Base-by-base conservation (phyloP, 2,329 filamentous ascomycete species). In the Talaromyces sp. region DNA sequence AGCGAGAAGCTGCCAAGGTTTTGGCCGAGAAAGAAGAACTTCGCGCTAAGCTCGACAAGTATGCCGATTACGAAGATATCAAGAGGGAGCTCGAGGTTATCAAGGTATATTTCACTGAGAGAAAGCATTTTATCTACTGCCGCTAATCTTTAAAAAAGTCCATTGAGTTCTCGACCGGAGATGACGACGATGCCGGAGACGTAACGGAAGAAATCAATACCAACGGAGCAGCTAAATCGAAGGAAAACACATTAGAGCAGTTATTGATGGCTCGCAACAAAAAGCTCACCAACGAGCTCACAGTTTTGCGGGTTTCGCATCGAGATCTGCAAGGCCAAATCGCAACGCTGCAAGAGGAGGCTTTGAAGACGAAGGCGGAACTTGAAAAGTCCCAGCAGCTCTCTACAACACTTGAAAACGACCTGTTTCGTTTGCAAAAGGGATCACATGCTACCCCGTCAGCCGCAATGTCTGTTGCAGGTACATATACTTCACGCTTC, bases 61-160 rank as follows among this genome's bases (percentile, higher is more conserved):
- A 91, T 86, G 86, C 86, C 66, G 94, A 99, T 73, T 99, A 99
- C 72, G 92, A 97, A 35, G 93, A 97, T 61, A 86, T 99, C 54
- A 97, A 94, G 76, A 90, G 95, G 65, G 95, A 99, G 75, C 82
- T 99, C 3, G 93, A 97, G 69, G 92, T 97, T 63, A 84, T 99
- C 62, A 96, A 96, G 73, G 83, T 83, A 70, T 61, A 70, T 65
- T 35, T 17, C 29, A 31, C 32, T 53, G 21, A 31, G 19, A 9
- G 31, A 31, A 24, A 9, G 32, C 8, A 29, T 58, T 41, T 53
- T 50, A 12, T 24, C 2, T 19, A 32, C n/a, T n/a, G 7, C 5
- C 35, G 12, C 53, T 65, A 59, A 63, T 52, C n/a, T 56, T 19
- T 21, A 3, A 26, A 43, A 29, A 61, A 84, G 84, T 96, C 93